A percentile compares a stretch with the other conserved stretches of the same genome.
phyloP scores from a whole-genome alignment of 2,329 filamentous ascomycete species.

The Ophiosphaerella herpotricha region DNA sequence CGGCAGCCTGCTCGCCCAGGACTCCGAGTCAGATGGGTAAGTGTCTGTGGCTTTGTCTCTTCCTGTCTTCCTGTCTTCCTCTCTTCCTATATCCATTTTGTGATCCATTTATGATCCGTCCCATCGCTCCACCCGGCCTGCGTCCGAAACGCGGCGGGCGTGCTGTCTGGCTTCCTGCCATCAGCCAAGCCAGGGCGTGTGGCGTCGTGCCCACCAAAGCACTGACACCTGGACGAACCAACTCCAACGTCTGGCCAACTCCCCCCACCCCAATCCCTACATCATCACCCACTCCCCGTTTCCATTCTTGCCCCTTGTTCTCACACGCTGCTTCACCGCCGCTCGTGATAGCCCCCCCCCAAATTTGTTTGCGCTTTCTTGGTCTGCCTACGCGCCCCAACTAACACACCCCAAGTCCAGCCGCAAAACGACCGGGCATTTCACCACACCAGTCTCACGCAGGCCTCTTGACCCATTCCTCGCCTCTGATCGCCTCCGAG shows the following conservation, averaged over 20 bases:
- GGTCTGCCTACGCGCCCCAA: constrained; percentile 26
- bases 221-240: constrained; percentile 19
- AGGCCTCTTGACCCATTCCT: constrained; percentile 56
- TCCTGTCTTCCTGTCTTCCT: constrained; percentile 3
- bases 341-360: constrained; percentile 6
- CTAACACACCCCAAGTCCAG: constrained; percentile 32
- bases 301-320: constrained; percentile 9
- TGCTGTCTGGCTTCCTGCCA: constrained; percentile 1
- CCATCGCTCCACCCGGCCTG: no score
- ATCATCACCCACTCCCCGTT: constrained; percentile 16
- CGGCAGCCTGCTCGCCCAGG: constrained; percentile 57
- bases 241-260: constrained; percentile 19
- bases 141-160: constrained; percentile 1
- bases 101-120: no score
- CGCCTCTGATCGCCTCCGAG: constrained; percentile 51
- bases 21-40: constrained; percentile 57
- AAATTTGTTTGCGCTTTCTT: constrained; percentile 11
- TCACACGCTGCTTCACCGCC: constrained; percentile 11
- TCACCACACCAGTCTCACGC: constrained; percentile 56
- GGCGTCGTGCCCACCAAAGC: constrained; percentile 16
- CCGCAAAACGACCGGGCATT: constrained; percentile 45
- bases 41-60: constrained; percentile 31
- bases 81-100: not conserved
- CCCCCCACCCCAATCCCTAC: constrained; percentile 17
- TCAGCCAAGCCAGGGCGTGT: not conserved